Percentiles rank a stretch among this genome's conserved stretches.
Evolutionary conservation across 2,329 filamentous ascomycete genomes (phyloP).

Genomic region (Neofusicoccum ribis): DNA sequence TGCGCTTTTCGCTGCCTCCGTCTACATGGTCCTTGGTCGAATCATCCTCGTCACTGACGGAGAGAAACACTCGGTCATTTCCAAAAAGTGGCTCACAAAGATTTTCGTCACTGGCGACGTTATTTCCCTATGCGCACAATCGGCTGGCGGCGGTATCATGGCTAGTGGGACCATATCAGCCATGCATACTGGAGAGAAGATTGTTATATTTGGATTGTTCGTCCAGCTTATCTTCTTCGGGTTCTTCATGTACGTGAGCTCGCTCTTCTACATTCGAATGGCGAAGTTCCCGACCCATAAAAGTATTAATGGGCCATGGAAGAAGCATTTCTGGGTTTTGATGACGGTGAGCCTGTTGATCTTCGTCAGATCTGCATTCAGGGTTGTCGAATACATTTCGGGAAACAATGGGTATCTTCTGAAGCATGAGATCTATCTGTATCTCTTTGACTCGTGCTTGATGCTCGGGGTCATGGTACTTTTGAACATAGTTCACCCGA

Average conservation of each 20-base stretch:
- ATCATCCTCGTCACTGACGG: conserved; percentile 38
- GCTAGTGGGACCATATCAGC: neutral
- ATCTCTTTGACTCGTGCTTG: conserved; percentile 49
- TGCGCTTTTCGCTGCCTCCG: conserved; percentile 47
- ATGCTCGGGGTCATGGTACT: conserved; percentile 47
- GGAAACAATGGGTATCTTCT: conserved; percentile 48
- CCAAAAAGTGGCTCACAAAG: conserved; percentile 40
- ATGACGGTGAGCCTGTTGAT: conserved; percentile 49
- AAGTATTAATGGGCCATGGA: conserved; percentile 15
- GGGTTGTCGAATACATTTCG: conserved; percentile 50
- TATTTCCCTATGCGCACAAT: conserved; percentile 36
- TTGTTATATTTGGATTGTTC: conserved; percentile 52
- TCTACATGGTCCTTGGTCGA: conserved; percentile 47
- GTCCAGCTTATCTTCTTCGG: conserved; percentile 54
- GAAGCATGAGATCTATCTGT: conserved; percentile 47
- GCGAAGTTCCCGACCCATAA: conserved; percentile 22
- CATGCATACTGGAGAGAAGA: conserved; percentile 35
- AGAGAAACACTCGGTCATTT: conserved; percentile 39
- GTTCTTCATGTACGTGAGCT: conserved; percentile 46
- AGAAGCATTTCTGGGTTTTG: conserved; percentile 43
- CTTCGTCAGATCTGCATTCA: conserved; percentile 50
- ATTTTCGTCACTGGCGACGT: conserved; percentile 45
- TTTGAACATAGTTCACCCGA: conserved; percentile 41
- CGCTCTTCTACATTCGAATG: conserved; percentile 31
- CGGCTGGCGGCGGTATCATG: conserved; percentile 6